phyloP scores from a whole-genome alignment of 1,284 basidiomycete species.

The Cutaneotrichosporon daszewskae region DNA sequence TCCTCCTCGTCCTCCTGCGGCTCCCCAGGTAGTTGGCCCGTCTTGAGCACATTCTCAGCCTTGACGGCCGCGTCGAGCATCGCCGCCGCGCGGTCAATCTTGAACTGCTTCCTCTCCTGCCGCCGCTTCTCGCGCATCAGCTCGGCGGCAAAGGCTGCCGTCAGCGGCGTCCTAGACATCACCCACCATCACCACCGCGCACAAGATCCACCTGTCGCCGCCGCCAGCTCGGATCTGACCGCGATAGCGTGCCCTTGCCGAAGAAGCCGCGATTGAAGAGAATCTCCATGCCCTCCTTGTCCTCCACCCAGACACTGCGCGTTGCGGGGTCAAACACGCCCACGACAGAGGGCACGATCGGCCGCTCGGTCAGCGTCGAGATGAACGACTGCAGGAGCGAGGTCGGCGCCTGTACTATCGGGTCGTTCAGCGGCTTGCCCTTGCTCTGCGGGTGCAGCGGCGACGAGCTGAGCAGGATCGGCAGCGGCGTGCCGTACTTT shows the following conservation, averaged over 20 bases:
- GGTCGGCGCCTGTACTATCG: too few species aligned
- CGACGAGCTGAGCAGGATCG: conserved; percentile 37
- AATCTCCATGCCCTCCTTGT: conserved; percentile 57
- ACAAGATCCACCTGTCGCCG: conserved; percentile 65
- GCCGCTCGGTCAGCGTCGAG: not conserved
- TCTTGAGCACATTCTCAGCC: conserved; percentile 44
- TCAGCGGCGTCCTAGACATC: not conserved
- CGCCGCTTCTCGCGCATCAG: conserved; percentile 79
- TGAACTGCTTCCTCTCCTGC: conserved; percentile 80
- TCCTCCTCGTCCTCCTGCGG: conserved; percentile 1
- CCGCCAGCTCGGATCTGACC: conserved; percentile 93
- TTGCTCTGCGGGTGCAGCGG: conserved; percentile 21
- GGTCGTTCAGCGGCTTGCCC: conserved; percentile 1
- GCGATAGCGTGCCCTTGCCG: conserved; percentile 87
- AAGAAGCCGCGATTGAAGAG: conserved; percentile 93
- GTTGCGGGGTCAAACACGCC: conserved; percentile 68
- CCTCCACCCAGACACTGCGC: conserved; percentile 71
- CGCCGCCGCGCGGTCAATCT: conserved; percentile 63
- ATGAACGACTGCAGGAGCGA: not conserved
- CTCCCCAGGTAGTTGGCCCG: conserved; percentile 15
- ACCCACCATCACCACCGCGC: conserved; percentile 45
- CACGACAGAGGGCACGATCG: conserved; percentile 11
- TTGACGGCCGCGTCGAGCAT: conserved; percentile 46
- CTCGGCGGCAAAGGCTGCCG: conserved; percentile 52
- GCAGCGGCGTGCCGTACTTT: conserved; percentile 43